These are phyloP conservation scores for Theobroma grandiflorum DNA, from an alignment of 441 rosid species.

Conservation along the genomic window DNA sequence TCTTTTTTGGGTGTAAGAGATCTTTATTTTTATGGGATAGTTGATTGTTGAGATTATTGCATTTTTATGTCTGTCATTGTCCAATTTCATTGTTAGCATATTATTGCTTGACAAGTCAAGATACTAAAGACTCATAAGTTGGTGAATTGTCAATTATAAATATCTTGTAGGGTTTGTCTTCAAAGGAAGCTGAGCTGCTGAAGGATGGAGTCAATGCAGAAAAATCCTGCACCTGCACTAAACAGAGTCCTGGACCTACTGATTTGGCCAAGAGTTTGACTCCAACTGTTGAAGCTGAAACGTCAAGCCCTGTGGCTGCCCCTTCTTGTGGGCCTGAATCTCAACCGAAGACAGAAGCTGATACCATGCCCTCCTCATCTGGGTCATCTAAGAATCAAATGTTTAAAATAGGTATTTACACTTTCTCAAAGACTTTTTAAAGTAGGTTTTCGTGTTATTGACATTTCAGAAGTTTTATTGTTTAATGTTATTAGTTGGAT, in stretches of 20 bases:
- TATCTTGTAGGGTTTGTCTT: slow-evolving; percentile 72
- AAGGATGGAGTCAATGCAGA: slow-evolving; percentile 69
- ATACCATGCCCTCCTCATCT: slow-evolving; percentile 53
- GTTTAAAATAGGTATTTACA: slow-evolving; percentile 64
- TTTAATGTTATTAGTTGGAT: slow-evolving; percentile 28
- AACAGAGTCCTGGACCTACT: slow-evolving; percentile 49
- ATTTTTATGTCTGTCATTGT: background rate
- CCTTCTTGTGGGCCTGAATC: slow-evolving; percentile 61
- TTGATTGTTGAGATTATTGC: slow-evolving; percentile 22
- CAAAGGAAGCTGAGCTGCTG: slow-evolving; percentile 79
- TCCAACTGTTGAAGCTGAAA: slow-evolving; percentile 59
- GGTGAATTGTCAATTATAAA: slow-evolving; percentile 34
- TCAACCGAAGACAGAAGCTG: slow-evolving; percentile 62
- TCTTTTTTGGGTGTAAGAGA: slow-evolving; percentile 82
- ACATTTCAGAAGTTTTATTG: slow-evolving; percentile 15
- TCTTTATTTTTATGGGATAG: slow-evolving; percentile 22
- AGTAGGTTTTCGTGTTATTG: slow-evolving; percentile 18
- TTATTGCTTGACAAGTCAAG: slow-evolving; percentile 13
- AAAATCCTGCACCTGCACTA: slow-evolving; percentile 57
- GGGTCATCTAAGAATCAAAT: slow-evolving; percentile 56
- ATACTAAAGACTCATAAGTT: slow-evolving; percentile 27
- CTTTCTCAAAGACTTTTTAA: slow-evolving; percentile 23
- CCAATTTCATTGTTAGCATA: slow-evolving; percentile 9
- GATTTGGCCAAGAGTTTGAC: slow-evolving; percentile 53
- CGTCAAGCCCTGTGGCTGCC: slow-evolving; percentile 55